Evolutionary conservation across 2,329 filamentous ascomycete species (phyloP), one percentile per base, ranked within the genome.

Genomic region (Monilinia polystroma): DNA sequence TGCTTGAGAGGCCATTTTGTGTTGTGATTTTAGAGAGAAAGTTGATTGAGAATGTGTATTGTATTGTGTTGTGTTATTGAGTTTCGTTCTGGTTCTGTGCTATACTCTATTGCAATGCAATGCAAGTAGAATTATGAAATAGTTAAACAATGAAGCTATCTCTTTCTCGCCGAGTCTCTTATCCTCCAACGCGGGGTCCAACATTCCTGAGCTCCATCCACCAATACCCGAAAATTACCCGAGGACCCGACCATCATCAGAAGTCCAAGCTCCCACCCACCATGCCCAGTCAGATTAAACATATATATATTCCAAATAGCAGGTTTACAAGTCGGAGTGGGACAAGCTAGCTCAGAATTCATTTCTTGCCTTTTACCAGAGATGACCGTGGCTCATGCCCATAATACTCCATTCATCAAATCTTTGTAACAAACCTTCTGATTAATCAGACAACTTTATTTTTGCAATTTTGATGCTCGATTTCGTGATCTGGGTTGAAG

Each of bases 321-420:
- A 3, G 11, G 0, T 53, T 66, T 41, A 41, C 2, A 1, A 20
- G 53, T 72, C 58, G 75, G 75, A 76, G 75, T 75, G 74, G 74
- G 75, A 75, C 74, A 76, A 75, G 66, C 74, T 76, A 76, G 70
- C 68, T 73, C 73, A 76, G 74, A 75, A 76, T 75, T 75, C 75
- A 76, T 76, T 76, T 76, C 75, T 76, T 76, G 75, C 75, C 75
- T 76, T 76, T 76, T 76, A 76, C 75, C 75, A 77, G 75, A 77
- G 75, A 76, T 77, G 75, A 76, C 75, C 75, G 74, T 77, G 75
- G 75, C 66, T 73, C 72, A 74, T 76, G 81, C 81, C 81, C 81
- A 83, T 75, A 73, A 80, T 76, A 82, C 81, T 83, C 81, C 81
- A 78, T 78, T 83, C 78, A 73, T 67, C 72, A 69, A 83, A 83